A percentile compares a stretch with the other conserved stretches of the same genome.
Evolutionary conservation across 768 basidiomycete genomes (phyloP).

Genomic region (Mycena olivaceomarginata): DNA sequence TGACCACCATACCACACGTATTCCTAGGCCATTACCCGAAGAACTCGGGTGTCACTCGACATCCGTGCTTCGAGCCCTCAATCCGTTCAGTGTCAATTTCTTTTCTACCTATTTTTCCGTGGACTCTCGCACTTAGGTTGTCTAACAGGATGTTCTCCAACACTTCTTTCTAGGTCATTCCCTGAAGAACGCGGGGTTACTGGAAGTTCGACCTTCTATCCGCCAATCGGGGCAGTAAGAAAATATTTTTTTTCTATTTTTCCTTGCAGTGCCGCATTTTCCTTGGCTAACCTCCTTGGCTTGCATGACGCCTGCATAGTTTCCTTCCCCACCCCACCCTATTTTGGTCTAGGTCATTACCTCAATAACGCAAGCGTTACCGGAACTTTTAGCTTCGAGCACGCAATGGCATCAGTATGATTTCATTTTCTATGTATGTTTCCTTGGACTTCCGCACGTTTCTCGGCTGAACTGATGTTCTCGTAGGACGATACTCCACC

Average conservation of each 20-base stretch:
- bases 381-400: not conserved
- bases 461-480: not conserved
- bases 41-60: too few species aligned
- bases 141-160: not conserved
- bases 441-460: not conserved
- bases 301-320: not conserved
- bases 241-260: not conserved
- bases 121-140: not conserved
- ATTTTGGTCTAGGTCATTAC: too few species aligned
- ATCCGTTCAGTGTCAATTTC: not conserved
- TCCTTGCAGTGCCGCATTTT: not conserved
- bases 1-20: too few species aligned
- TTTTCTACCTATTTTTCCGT: not conserved
- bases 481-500: not conserved
- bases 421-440: constrained; percentile 2
- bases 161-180: not conserved
- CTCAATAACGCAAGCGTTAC: not conserved
- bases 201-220: not conserved
- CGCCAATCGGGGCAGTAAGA: not conserved
- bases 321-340: not conserved
- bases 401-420: not conserved
- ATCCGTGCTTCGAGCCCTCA: too few species aligned
- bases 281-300: not conserved
- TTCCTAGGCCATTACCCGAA: too few species aligned
- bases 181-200: not conserved